Percentiles rank a stretch among this genome's conserved stretches.
Evolutionary conservation across 2,329 filamentous ascomycete species (phyloP).

Genomic region (Penicillium hordei): DNA sequence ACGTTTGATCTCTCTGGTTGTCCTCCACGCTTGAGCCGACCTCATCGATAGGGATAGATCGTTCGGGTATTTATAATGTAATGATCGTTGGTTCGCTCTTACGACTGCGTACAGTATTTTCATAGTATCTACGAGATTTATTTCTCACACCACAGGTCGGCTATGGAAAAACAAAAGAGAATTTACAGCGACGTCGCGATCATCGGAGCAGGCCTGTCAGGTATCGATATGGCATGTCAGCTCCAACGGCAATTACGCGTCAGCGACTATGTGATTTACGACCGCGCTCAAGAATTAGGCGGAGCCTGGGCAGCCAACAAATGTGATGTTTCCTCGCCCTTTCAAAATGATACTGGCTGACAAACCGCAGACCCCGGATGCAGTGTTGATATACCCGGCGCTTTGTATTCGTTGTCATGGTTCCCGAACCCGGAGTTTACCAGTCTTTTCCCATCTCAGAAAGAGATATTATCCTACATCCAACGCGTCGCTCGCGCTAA

Average conservation of each 20-base stretch:
- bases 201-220: background rate
- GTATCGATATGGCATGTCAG: background rate
- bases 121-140: no score
- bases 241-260: background rate
- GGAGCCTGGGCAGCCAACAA: background rate
- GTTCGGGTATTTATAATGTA: no score
- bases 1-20: no score
- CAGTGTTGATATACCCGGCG: background rate
- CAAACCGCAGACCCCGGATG: background rate
- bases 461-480: background rate
- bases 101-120: no score
- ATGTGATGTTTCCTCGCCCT: background rate
- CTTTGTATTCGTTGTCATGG: background rate
- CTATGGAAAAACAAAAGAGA: background rate
- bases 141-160: background rate
- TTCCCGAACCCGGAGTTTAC: background rate
- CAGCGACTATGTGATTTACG: background rate
- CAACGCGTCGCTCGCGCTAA: background rate
- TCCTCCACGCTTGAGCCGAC: no score
- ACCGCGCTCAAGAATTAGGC: background rate
- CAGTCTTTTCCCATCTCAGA: background rate
- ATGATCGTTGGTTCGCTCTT: no score
- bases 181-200: background rate
- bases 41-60: no score
- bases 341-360: no score